A percentile compares a stretch with the other conserved stretches of the same genome.
Conservation (phyloP, 495 filamentous ascomycete genomes). For the Neurospora intermedia region DNA sequence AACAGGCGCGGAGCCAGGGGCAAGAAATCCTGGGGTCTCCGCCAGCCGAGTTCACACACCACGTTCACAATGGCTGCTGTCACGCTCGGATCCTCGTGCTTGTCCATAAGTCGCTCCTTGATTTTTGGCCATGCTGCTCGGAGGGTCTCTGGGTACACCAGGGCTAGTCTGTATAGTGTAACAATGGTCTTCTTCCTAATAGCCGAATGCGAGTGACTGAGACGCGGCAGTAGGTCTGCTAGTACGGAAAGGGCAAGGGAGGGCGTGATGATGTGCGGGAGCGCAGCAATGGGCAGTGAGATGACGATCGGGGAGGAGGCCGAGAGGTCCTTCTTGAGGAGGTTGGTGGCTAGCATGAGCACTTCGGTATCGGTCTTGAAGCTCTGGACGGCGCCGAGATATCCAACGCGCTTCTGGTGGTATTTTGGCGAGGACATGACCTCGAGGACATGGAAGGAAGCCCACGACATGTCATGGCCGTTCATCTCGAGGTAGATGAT, state of each 20-base stretch:
- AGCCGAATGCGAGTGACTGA: slow-evolving; percentile 69
- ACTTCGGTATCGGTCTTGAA: slow-evolving; percentile 94
- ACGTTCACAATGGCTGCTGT: slow-evolving; percentile 94
- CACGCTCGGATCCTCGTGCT: slow-evolving; percentile 80
- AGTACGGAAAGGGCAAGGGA: slow-evolving; percentile 82
- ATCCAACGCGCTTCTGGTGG: slow-evolving; percentile 86
- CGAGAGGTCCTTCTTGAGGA: slow-evolving; percentile 92
- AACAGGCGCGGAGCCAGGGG: slow-evolving; percentile 86
- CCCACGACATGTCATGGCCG: slow-evolving; percentile 99
- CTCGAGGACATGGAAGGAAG: slow-evolving; percentile 93
- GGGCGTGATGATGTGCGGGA: slow-evolving; percentile 85
- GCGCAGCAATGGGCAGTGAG: slow-evolving; percentile 70
- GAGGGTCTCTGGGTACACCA: slow-evolving; percentile 91
- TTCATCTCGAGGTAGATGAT: slow-evolving; percentile 98
- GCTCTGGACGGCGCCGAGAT: slow-evolving; percentile 93
- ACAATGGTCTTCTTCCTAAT: slow-evolving; percentile 93
- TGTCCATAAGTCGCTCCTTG: slow-evolving; percentile 86
- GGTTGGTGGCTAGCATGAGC: slow-evolving; percentile 92
- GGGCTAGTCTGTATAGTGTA: slow-evolving; percentile 78
- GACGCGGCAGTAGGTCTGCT: slow-evolving; percentile 72
- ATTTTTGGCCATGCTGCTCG: slow-evolving; percentile 93
- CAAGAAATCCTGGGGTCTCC: slow-evolving; percentile 86
- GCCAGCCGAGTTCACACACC: slow-evolving; percentile 89
- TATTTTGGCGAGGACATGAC: slow-evolving; percentile 97
- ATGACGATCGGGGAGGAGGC: slow-evolving; percentile 65